Evolutionary conservation across 257 asterid genomes (phyloP).

Genomic region (Agastache rugosa): DNA sequence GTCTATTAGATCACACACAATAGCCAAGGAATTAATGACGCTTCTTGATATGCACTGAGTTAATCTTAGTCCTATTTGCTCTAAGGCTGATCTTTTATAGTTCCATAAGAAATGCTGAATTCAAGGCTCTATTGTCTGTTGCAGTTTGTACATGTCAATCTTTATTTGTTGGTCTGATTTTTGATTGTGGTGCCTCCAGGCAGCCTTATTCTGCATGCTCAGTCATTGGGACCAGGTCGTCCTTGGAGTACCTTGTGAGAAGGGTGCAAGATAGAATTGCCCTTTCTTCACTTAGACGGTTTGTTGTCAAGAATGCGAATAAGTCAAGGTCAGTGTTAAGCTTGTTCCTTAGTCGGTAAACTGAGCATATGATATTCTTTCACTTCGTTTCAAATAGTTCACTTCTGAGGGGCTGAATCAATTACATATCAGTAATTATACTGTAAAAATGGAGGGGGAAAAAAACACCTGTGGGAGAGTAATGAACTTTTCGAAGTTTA

Average conservation of each 20-base stretch:
- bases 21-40: neutral
- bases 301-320: constrained; percentile 64
- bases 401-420: neutral
- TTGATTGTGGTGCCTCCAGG: constrained; percentile 48
- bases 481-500: neutral
- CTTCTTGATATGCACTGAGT: neutral
- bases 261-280: constrained; percentile 80
- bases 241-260: constrained; percentile 80
- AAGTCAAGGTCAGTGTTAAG: constrained; percentile 66
- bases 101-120: neutral
- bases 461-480: neutral
- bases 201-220: constrained; percentile 49
- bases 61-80: neutral
- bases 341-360: constrained; percentile 6
- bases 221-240: constrained; percentile 51
- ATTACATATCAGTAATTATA: neutral
- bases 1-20: neutral
- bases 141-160: neutral
- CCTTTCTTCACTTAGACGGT: constrained; percentile 68
- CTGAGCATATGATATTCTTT: constrained; percentile 8
- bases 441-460: neutral
- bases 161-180: constrained; percentile 17
- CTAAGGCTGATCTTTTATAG: constrained; percentile 1
- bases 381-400: neutral
- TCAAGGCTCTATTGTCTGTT: constrained; percentile 12